A percentile compares a stretch with the other conserved stretches of the same genome.
Conservation (phyloP, 345 rosid species). For the Murraya paniculata region DNA sequence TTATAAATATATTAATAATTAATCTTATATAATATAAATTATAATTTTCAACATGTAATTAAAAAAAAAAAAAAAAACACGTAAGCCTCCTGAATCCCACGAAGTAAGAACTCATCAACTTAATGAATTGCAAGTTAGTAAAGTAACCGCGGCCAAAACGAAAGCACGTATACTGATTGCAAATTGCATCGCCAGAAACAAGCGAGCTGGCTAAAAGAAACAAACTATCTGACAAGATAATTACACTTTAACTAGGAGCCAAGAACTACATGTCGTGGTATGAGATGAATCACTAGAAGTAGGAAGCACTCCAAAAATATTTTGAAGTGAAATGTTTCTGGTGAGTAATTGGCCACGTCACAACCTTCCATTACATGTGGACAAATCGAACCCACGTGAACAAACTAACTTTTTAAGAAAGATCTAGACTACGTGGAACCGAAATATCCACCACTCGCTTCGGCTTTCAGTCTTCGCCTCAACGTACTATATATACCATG, state of each 20-base stretch:
- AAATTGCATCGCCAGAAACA: not conserved
- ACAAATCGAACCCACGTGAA: conserved; percentile 30
- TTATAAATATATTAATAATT: too few species aligned
- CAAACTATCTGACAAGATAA: too few species aligned
- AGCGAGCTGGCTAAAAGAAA: not conserved
- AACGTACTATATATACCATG: not conserved
- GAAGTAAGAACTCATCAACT: not conserved
- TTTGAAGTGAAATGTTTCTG: not conserved
- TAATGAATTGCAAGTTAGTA: not conserved
- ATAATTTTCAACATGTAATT: too few species aligned
- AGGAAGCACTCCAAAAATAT: not conserved
- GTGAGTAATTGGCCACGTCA: not conserved
- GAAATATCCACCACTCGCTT: conserved; percentile 23
- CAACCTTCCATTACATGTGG: conserved; percentile 13
- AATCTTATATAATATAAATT: too few species aligned
- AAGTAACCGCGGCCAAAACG: not conserved
- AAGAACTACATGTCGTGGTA: not conserved
- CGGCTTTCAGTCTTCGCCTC: not conserved
- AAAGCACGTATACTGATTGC: not conserved
- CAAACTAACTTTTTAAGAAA: conserved; percentile 2
- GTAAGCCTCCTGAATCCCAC: too few species aligned
- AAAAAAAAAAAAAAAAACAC: too few species aligned
- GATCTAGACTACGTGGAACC: conserved; percentile 29
- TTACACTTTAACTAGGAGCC: too few species aligned
- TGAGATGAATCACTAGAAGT: not conserved